phyloP scores from a whole-genome alignment of 352 stramenopile genomes.

The Globisporangium polare region DNA sequence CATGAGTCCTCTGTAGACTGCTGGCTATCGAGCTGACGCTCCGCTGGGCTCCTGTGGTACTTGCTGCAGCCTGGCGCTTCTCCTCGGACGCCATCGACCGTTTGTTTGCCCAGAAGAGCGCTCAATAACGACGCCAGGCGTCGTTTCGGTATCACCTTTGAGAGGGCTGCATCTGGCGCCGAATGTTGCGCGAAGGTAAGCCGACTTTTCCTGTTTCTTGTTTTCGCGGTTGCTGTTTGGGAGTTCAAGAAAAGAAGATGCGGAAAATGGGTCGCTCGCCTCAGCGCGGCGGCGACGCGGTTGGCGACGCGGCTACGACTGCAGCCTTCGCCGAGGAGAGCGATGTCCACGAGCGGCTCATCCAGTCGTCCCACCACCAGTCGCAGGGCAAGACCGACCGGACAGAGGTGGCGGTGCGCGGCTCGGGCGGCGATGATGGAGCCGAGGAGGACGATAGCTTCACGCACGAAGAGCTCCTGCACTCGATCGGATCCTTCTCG shows the following conservation, averaged over 20 bases:
- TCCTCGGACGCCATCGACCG: neutral
- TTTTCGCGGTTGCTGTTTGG: neutral
- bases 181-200: slow-evolving; percentile 7
- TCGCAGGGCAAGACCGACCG: slow-evolving; percentile 2
- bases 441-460: slow-evolving; percentile 40
- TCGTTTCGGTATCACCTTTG: slow-evolving; percentile 7
- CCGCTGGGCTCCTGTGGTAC: neutral
- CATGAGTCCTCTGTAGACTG: neutral
- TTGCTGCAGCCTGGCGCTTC: neutral
- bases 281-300: neutral
- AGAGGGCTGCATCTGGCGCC: neutral
- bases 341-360: slow-evolving; percentile 45
- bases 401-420: neutral
- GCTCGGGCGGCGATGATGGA: neutral
- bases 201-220: neutral
- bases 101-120: neutral
- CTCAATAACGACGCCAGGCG: neutral
- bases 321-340: slow-evolving; percentile 14
- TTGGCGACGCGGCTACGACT: neutral
- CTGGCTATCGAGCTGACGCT: neutral
- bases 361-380: slow-evolving; percentile 10
- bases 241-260: slow-evolving; percentile 8
- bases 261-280: slow-evolving; percentile 10
- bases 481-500: slow-evolving; percentile 84
- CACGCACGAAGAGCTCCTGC: slow-evolving; percentile 79